Evolutionary conservation across 2,329 filamentous ascomycete genomes (phyloP).

Genomic region (Colletotrichum trifolii): DNA sequence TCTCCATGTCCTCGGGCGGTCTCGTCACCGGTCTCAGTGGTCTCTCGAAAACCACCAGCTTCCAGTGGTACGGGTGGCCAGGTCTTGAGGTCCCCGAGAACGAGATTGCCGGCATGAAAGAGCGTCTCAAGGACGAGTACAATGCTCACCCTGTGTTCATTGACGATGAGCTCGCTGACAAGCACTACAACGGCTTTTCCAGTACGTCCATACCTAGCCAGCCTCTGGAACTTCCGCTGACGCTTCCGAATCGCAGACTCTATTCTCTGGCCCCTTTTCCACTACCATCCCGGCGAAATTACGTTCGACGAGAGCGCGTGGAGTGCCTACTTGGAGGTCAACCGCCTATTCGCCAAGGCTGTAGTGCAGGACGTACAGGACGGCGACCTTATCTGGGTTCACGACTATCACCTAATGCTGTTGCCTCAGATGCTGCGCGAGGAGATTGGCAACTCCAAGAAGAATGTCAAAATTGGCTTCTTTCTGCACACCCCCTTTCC

Average conservation of each 20-base stretch:
- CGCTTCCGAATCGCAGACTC: constrained; percentile 70
- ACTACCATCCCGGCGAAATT: constrained; percentile 98
- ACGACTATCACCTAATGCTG: constrained; percentile 98
- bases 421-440: constrained; percentile 95
- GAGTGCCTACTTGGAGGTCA: constrained; percentile 93
- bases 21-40: constrained; percentile 94
- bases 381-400: constrained; percentile 96
- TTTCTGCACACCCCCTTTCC: constrained; percentile 98
- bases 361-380: constrained; percentile 90
- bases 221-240: constrained; percentile 29
- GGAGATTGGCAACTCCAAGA: constrained; percentile 81
- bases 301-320: constrained; percentile 96
- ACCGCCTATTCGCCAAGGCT: constrained; percentile 89
- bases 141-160: constrained; percentile 92
- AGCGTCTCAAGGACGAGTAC: constrained; percentile 86
- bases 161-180: constrained; percentile 90
- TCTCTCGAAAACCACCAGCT: constrained; percentile 89
- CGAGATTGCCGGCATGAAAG: constrained; percentile 79
- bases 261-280: constrained; percentile 98
- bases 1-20: constrained; percentile 96
- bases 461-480: constrained; percentile 97
- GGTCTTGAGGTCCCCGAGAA: constrained; percentile 90
- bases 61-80: constrained; percentile 99
- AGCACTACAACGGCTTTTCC: constrained; percentile 97
- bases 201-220: constrained; percentile 67